These are phyloP conservation scores for Diatrype stigma DNA, from an alignment of 2,329 filamentous ascomycete genomes.

Conservation along the genomic window DNA sequence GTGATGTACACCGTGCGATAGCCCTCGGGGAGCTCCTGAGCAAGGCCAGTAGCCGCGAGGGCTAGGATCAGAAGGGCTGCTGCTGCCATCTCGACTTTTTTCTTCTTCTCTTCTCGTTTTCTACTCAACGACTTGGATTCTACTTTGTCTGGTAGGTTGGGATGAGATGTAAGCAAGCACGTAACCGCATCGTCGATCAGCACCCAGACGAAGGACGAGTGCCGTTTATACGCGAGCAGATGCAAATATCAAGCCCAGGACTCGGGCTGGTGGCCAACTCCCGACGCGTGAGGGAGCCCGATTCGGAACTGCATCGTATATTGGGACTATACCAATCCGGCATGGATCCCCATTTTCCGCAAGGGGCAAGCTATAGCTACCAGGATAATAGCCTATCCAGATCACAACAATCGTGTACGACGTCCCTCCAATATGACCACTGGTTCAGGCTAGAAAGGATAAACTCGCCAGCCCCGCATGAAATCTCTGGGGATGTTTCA, in stretches of 20 bases:
- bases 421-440: background rate
- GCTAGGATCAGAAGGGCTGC: constrained; percentile 25
- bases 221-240: too few relatives aligned
- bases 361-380: background rate
- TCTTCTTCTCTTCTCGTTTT: background rate
- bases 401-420: background rate
- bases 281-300: too few relatives aligned
- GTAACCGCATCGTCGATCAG: too few relatives aligned
- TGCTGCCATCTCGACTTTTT: background rate
- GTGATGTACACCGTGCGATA: constrained; percentile 36
- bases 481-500: background rate
- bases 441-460: background rate
- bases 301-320: too few relatives aligned
- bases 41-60: constrained; percentile 30
- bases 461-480: background rate
- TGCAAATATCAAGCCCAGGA: too few relatives aligned
- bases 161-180: too few relatives aligned
- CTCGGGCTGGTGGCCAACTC: too few relatives aligned
- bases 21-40: constrained; percentile 32
- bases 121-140: background rate
- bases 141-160: background rate
- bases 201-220: too few relatives aligned
- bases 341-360: background rate
- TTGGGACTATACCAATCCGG: too few relatives aligned
- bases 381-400: background rate